Evolutionary conservation across 2,329 filamentous ascomycete genomes (phyloP).

Genomic region (Lachnellula hyalina): DNA sequence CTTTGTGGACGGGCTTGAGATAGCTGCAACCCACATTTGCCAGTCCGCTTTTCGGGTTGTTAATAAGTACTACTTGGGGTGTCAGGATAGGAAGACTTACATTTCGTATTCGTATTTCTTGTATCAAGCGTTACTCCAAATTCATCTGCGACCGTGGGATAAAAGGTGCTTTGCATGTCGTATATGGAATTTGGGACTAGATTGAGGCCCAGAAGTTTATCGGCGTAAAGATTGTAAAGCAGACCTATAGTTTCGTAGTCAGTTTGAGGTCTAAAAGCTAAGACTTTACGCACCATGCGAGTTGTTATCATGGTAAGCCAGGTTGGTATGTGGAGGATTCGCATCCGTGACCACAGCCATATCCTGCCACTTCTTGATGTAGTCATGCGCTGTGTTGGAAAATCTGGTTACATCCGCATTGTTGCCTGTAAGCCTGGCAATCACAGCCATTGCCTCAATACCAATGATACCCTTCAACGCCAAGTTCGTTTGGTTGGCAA

Average conservation of each 20-base stretch:
- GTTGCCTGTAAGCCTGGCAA: constrained; percentile 58
- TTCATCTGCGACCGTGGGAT: constrained; percentile 62
- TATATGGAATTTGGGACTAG: constrained; percentile 72
- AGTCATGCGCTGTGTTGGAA: constrained; percentile 56
- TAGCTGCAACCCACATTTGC: constrained; percentile 79
- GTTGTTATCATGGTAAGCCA: constrained; percentile 65
- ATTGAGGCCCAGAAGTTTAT: constrained; percentile 71
- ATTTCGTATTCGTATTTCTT: constrained; percentile 75
- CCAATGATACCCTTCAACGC: constrained; percentile 81
- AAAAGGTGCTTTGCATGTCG: constrained; percentile 72
- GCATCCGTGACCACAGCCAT: constrained; percentile 64
- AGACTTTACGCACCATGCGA: constrained; percentile 32
- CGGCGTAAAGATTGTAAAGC: constrained; percentile 80
- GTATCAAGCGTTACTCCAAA: constrained; percentile 81
- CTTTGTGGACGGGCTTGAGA: constrained; percentile 56
- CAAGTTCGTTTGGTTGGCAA: constrained; percentile 75
- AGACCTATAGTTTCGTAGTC: constrained; percentile 21
- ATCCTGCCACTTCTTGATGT: constrained; percentile 68
- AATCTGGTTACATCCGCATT: constrained; percentile 53
- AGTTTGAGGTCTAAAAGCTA: background rate
- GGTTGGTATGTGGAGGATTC: constrained; percentile 60
- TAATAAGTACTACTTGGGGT: background rate
- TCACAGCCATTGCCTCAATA: constrained; percentile 72
- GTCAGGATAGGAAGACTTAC: constrained; percentile 25
- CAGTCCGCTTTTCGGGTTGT: constrained; percentile 50